Conservation (phyloP, 306 rosid species). For the Trifolium pratense region DNA sequence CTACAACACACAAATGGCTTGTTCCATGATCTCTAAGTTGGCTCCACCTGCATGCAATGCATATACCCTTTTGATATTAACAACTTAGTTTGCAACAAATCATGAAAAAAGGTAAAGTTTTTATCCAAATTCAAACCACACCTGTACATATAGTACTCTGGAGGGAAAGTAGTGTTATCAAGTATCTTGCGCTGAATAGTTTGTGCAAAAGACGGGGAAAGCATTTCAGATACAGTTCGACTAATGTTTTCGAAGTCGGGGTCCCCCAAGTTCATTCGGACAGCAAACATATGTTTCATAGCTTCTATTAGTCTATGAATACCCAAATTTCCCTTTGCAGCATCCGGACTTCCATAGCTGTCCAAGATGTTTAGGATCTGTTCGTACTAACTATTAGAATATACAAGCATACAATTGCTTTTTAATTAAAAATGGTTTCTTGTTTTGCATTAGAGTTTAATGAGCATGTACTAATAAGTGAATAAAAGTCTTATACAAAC, state of each 20-base stretch:
- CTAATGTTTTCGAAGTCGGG: conserved; percentile 66
- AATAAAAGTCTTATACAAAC: neutral
- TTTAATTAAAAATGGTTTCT: too few relatives aligned
- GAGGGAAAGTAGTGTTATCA: conserved; percentile 87
- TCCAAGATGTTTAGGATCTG: conserved; percentile 77
- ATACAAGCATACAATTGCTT: neutral
- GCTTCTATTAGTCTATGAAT: conserved; percentile 87
- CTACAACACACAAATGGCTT: conserved; percentile 90
- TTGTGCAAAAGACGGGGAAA: conserved; percentile 75
- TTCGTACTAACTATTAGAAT: conserved; percentile 25
- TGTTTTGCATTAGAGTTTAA: neutral
- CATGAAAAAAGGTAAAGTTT: conserved; percentile 34
- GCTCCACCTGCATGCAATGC: conserved; percentile 72
- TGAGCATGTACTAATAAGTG: neutral
- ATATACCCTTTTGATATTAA: conserved; percentile 8
- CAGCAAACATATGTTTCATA: conserved; percentile 72
- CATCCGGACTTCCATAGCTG: conserved; percentile 68
- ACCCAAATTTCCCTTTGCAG: conserved; percentile 75
- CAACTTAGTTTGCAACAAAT: conserved; percentile 20
- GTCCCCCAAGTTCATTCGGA: conserved; percentile 93
- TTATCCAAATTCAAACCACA: conserved; percentile 34
- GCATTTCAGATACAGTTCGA: conserved; percentile 58
- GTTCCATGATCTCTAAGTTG: conserved; percentile 96
- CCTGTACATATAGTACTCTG: conserved; percentile 81
- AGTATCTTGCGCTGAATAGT: conserved; percentile 60